Evolutionary conservation across 2,329 filamentous ascomycete genomes (phyloP), one percentile per base, ranked within the genome.

Genomic region (Trichoderma afroharzianum): DNA sequence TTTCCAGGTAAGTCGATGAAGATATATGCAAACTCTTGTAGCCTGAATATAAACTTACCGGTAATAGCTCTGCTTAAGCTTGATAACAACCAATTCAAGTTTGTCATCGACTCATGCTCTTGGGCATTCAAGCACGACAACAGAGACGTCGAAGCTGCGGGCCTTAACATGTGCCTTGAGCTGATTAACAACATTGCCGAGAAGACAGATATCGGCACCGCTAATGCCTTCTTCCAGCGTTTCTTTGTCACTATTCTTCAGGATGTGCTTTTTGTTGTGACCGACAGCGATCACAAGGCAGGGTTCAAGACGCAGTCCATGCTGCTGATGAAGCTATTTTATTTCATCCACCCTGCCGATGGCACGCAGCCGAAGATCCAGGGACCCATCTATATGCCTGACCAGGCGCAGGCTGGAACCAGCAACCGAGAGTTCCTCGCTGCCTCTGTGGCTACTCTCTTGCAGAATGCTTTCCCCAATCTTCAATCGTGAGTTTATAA

Each of bases 121-220:
- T 99, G 96, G 97, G 96, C 97, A n/a, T 98, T 95, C 86, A 99
- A 99, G 86, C 96, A 99, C 82, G 96, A 99, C 84, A 99, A 99
- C 83, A 93, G 96, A 73, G 94, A 98, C 79, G 96, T 99, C 33
- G 96, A 99, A 83, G 94, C 93, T 76, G 97, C 96, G 50, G 96
- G 96, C 73, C 89, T 99, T 73, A 96, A 95, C 82, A 99, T 99
- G 96, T 98, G 95, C 81, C 90, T 97, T 76, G 96, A 99, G 83
- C 87, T 99, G 75, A 95, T 99, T 80, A 95, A 93, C 83, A 99
- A 99, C 83, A 97, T 99, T 85, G 94, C 95, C 9, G 95, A 98
- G 77, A 91, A 98, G 80, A 92, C 94, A 1, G 95, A 98, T 80
- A 84, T 89, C 24, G 87, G 91, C 78, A 98, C 94, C 0, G 93